Evolutionary conservation across 73 alveolate genomes (phyloP).

Genomic region (Paramecium biaurelia): DNA sequence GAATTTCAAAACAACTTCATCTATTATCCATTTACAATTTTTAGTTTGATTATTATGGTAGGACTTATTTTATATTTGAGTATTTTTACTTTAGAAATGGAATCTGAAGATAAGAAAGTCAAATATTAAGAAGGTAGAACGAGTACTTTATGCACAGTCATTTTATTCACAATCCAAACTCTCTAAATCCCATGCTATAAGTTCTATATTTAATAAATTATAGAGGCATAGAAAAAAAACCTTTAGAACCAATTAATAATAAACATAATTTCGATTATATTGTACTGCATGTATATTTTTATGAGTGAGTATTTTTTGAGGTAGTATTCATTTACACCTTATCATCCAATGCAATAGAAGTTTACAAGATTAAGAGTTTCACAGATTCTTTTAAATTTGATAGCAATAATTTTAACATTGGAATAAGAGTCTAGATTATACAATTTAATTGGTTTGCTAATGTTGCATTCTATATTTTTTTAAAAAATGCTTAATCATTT

Average conservation of each 20-base stretch:
- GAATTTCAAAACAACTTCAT: background rate
- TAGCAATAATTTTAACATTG: background rate
- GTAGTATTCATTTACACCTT: background rate
- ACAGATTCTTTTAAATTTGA: background rate
- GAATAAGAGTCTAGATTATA: background rate
- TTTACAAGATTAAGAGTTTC: background rate
- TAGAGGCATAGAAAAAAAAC: background rate
- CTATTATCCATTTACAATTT: background rate
- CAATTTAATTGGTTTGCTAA: background rate
- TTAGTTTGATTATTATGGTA: background rate
- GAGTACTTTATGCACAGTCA: background rate
- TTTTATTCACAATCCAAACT: background rate
- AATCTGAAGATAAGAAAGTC: background rate
- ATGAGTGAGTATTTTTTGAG: background rate
- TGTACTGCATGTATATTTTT: background rate
- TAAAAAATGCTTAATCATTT: background rate
- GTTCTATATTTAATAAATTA: background rate
- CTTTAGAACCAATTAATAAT: background rate
- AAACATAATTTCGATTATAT: background rate
- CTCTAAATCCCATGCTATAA: constrained; percentile 3
- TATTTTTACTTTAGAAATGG: background rate
- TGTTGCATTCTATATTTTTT: background rate
- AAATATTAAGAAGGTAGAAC: background rate
- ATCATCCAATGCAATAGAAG: background rate
- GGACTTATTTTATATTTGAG: background rate